A percentile compares a stretch with the other conserved stretches of the same genome.
These are phyloP conservation scores for Penicillium sp. DNA, from an alignment of 2,329 filamentous ascomycete genomes.

Conservation along the genomic window DNA sequence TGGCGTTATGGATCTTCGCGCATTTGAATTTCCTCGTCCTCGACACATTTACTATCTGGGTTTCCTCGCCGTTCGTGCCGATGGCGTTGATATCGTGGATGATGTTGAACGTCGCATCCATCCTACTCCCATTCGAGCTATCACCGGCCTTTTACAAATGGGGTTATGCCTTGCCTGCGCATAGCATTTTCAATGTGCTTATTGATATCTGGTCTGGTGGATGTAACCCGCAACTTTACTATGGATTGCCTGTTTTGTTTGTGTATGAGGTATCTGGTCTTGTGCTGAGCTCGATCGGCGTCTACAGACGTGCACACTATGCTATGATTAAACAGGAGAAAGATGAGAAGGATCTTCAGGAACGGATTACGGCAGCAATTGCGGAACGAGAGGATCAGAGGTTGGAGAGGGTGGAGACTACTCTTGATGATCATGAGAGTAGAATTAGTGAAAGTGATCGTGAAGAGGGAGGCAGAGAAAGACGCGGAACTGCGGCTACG, in stretches of 20 bases:
- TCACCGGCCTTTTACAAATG: slow-evolving; percentile 51
- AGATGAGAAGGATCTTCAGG: slow-evolving; percentile 23
- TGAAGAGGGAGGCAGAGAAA: not conserved
- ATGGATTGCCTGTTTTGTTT: slow-evolving; percentile 53
- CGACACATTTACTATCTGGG: slow-evolving; percentile 52
- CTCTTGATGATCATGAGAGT: not conserved
- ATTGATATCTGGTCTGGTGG: slow-evolving; percentile 54
- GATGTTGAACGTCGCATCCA: slow-evolving; percentile 51
- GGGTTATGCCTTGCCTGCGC: slow-evolving; percentile 50
- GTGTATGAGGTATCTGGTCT: slow-evolving; percentile 43
- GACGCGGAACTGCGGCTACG: slow-evolving; percentile 12
- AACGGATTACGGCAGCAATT: slow-evolving; percentile 21
- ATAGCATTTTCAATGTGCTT: slow-evolving; percentile 50
- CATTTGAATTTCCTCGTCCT: slow-evolving; percentile 54
- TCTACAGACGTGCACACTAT: slow-evolving; percentile 31
- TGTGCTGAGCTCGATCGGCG: slow-evolving; percentile 24
- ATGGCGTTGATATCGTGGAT: slow-evolving; percentile 55
- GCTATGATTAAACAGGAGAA: slow-evolving; percentile 26
- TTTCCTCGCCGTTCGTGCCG: slow-evolving; percentile 50
- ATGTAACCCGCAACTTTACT: slow-evolving; percentile 49
- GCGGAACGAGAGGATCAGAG: slow-evolving; percentile 10
- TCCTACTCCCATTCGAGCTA: slow-evolving; percentile 53
- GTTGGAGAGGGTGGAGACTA: slow-evolving; percentile 2
- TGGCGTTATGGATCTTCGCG: slow-evolving; percentile 53
- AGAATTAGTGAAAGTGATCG: slow-evolving; percentile 8